Conservation (phyloP, 352 stramenopile species). For the Blastocystis sp. region DNA sequence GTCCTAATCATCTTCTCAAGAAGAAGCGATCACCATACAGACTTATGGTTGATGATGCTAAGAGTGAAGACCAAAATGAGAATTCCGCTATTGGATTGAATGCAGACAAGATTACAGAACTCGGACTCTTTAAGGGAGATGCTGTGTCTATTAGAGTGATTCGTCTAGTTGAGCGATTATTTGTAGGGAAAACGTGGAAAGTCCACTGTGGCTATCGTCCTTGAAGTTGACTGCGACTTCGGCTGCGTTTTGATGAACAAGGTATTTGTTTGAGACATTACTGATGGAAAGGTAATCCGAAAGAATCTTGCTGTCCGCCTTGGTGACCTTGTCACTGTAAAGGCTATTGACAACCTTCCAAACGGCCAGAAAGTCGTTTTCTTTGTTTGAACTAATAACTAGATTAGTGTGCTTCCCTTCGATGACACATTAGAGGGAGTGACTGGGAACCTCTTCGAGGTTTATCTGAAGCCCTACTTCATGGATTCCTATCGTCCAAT, state of each 20-base stretch:
- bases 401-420: constrained; percentile 81
- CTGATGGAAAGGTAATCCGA: constrained; percentile 75
- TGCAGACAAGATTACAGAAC: constrained; percentile 90
- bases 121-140: constrained; percentile 96
- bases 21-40: constrained; percentile 94
- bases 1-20: constrained; percentile 53
- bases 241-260: constrained; percentile 98
- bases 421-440: constrained; percentile 99
- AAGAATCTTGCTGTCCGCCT: constrained; percentile 96
- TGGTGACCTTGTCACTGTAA: constrained; percentile 92
- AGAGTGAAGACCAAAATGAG: constrained; percentile 81
- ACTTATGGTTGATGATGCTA: constrained; percentile 92
- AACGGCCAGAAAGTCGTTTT: constrained; percentile 36
- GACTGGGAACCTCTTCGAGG: constrained; percentile 98
- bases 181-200: constrained; percentile 87
- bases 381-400: background rate
- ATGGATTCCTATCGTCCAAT: constrained; percentile 92
- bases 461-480: constrained; percentile 99
- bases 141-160: constrained; percentile 90
- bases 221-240: constrained; percentile 95
- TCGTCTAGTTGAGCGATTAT: background rate
- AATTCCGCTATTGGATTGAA: constrained; percentile 88
- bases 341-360: constrained; percentile 66
- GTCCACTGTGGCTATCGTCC: constrained; percentile 94
- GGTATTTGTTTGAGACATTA: constrained; percentile 59